Base-by-base conservation (phyloP, 345 rosid genomes). In the Turnera subulata region DNA sequence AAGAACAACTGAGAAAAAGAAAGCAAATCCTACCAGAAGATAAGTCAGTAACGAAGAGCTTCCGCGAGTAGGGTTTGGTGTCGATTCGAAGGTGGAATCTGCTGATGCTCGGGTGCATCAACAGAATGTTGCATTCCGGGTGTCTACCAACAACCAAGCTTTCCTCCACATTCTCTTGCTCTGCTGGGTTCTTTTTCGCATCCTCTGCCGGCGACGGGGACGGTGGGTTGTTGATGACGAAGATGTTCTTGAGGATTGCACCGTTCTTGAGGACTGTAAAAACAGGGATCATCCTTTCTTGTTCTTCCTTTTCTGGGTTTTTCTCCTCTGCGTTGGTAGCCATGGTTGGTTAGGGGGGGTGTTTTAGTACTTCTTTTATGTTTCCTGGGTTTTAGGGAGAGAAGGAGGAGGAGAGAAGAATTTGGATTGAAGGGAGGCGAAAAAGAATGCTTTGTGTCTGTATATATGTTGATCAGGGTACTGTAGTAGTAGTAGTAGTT, bases 21-120 rank as follows among this genome's bases (percentile, higher is more conserved):
- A n/a, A n/a, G n/a, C n/a, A 23, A 35, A 42, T 20, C 55, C 43
- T 53, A 93, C 96, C 97, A 18, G 96, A 87, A 2, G 87, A 79
- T 13, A 89, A 78, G 73, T 93, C 96, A 39, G 80, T 65, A 58
- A 89, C 82, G 65, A 69, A 83, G 74, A 85, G 88, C 76, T 75
- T 76, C 77, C 67, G 78, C n/a, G 67, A 65, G 39, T 80, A 74
- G 39, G 80, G 77, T 9, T 70, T 66, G 12, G 91, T 73, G 44
- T 54, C 75, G 70, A 93, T 81, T 66, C 80, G 82, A 64, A 93
- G 80, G 80, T 93, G 96, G 64, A 81, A 85, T 73, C 99, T 71
- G 78, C 99, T 93, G 71, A 93, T 70, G 63, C 99, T 93, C 0
- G 99, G 99, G 54, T 87, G 99, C 59, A 87, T 80, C 47, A 87